These are phyloP conservation scores for Blastomyces gilchristii DNA, from an alignment of 2,329 filamentous ascomycete species.

Conservation along the genomic window DNA sequence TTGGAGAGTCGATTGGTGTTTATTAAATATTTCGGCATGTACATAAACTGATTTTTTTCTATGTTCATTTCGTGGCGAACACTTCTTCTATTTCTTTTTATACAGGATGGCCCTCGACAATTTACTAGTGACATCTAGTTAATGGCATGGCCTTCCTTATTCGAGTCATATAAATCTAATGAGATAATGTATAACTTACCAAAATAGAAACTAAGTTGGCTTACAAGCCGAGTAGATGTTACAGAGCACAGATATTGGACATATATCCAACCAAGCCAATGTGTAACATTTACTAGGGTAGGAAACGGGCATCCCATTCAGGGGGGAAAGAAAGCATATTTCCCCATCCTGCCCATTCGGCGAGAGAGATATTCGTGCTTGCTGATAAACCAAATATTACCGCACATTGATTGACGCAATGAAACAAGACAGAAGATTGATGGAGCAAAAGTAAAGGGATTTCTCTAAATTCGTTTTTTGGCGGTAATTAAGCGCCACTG, in stretches of 20 bases:
- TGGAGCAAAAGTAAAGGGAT: background rate
- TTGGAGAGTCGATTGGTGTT: constrained; percentile 42
- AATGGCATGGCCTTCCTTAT: background rate
- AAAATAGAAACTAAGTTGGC: background rate
- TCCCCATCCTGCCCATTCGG: background rate
- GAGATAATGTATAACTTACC: background rate
- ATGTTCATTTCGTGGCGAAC: background rate
- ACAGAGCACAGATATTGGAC: background rate
- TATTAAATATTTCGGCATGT: background rate
- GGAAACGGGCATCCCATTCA: background rate
- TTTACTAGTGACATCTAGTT: background rate
- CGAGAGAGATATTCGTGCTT: background rate
- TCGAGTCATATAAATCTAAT: background rate
- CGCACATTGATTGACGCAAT: background rate
- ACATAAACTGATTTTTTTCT: background rate
- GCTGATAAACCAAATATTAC: background rate
- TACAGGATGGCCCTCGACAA: background rate
- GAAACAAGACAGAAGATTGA: background rate
- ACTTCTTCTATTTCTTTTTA: background rate
- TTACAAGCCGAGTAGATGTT: background rate
- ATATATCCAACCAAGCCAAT: background rate
- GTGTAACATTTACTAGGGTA: background rate
- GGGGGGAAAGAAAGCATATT: too few relatives aligned
- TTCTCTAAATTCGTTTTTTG: background rate
- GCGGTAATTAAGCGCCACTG: background rate